Base-by-base conservation (phyloP, 139 green algal species). In the Protoeuglena noctilucae region DNA sequence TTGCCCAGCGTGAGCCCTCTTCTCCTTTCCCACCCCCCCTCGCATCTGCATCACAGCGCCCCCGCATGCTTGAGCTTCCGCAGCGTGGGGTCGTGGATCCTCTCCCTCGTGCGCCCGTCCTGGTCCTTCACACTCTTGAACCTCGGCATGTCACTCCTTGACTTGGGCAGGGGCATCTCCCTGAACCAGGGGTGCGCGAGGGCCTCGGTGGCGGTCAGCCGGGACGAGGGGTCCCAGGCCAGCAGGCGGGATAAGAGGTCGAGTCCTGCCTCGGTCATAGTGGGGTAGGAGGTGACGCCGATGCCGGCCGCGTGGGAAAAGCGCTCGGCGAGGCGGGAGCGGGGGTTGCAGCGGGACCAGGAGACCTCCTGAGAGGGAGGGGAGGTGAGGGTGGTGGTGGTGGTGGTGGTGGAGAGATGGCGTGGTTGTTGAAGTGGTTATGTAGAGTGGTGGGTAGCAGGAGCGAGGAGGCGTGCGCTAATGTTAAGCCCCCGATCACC, bases 121-220 rank as follows among this genome's bases (percentile, higher is more conserved):
- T 57, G 48, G 18, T 54, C 52, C 27, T 56, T 17, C 34, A 48
- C 70, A 2, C 49, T 28, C 1, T 60, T 58, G 48, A 81, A 79
- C 25, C 70, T 81, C 23, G 73, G 73, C 73, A 81, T 81, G 26
- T 79, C 54, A 5, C 51, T 55, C 25, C 41, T 28, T 45, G 74
- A 64, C 60, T 79, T 76, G 9, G 73, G 66, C 40, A 66, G 52
- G 2, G 73, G 73, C 21, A 66, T 58, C 58, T 79, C 70, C 22
- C 48, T 18, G 54, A 83, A 77, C 65, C 70, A 85, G 5, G 26
- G 9, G 56, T 79, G 69, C 16, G 69, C 24, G 21, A 79, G 43
- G 1, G 77, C 77, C n/a, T 83, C 64, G 14, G 63, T 39, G 22
- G 63, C 65, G 7, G 67, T 73, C 28, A 80, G 62, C 28, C 77